Percentiles rank a stretch among this genome's conserved stretches.
These are phyloP conservation scores for Colletotrichum incanum DNA, from an alignment of 2,329 filamentous ascomycete species.

Conservation along the genomic window DNA sequence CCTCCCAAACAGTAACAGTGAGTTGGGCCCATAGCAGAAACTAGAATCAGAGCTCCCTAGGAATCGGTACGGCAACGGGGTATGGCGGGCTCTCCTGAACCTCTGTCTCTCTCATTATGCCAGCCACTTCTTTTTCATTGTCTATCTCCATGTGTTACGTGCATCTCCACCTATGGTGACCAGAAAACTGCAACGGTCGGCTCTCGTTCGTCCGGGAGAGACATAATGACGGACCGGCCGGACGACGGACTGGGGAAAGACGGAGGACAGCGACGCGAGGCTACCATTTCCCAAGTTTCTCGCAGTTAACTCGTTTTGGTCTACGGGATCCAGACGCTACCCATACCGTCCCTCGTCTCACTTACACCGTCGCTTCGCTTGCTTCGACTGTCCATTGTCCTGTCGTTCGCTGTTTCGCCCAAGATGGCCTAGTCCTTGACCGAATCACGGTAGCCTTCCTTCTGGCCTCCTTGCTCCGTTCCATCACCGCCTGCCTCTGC, in stretches of 20 bases:
- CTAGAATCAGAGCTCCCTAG: not conserved
- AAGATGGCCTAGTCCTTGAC: not conserved
- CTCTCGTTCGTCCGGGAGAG: not conserved
- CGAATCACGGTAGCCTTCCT: not conserved
- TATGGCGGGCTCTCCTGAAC: not conserved
- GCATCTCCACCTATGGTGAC: not conserved
- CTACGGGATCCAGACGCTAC: conserved; percentile 1
- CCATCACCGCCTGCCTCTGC: conserved; percentile 16
- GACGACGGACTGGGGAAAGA: conserved; percentile 3
- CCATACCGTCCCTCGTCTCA: not conserved
- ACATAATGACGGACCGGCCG: not conserved
- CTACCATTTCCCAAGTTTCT: not conserved
- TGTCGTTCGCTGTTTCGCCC: not conserved
- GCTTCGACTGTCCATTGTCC: not conserved
- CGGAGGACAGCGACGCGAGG: conserved; percentile 12
- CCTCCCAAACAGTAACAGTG: not conserved
- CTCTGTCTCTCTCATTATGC: not conserved
- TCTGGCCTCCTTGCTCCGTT: not conserved
- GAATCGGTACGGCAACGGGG: not conserved
- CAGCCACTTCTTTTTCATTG: conserved; percentile 6
- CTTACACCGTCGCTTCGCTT: conserved; percentile 37
- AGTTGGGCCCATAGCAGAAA: not conserved
- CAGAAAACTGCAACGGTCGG: not conserved
- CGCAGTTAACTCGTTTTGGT: not conserved
- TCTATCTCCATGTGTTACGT: not conserved